Evolutionary conservation across 164 flowering plant species (phyloP).

Genomic region (Dillenia turbinata): DNA sequence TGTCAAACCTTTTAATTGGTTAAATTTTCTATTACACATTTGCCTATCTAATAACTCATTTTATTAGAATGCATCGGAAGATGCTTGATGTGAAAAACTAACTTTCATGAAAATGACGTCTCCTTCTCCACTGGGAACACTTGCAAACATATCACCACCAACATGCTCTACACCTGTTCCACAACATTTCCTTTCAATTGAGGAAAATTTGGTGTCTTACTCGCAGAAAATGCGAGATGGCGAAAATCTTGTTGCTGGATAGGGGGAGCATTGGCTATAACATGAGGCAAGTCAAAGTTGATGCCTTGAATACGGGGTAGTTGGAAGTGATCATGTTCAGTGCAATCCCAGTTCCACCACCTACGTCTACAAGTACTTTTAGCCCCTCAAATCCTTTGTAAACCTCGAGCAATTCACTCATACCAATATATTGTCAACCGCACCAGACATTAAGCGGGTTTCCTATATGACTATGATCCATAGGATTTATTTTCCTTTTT

Average conservation of each 20-base stretch:
- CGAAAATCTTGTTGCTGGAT: too few relatives aligned
- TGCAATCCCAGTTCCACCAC: slow-evolving; percentile 9
- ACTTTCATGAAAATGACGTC: slow-evolving; percentile 30
- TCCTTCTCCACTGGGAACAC: slow-evolving; percentile 16
- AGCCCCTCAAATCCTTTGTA: slow-evolving; percentile 12
- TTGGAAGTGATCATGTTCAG: slow-evolving; percentile 2
- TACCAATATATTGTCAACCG: too few relatives aligned
- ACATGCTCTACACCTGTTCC: slow-evolving; percentile 18
- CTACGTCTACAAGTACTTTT: slow-evolving; percentile 9
- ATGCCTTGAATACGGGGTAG: slow-evolving; percentile 8
- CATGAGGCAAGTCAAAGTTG: slow-evolving; percentile 14
- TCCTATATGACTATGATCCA: too few relatives aligned
- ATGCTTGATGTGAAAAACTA: not conserved
- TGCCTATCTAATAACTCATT: too few relatives aligned
- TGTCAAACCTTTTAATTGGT: too few relatives aligned
- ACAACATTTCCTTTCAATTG: not conserved
- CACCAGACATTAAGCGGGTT: too few relatives aligned
- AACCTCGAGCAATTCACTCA: slow-evolving; percentile 2
- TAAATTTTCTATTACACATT: too few relatives aligned
- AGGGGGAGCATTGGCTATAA: slow-evolving; percentile 3
- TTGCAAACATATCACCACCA: slow-evolving; percentile 22
- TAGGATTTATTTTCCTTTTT: too few relatives aligned
- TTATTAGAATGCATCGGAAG: not conserved
- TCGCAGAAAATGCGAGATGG: too few relatives aligned
- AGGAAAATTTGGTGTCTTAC: too few relatives aligned